Percentiles rank a stretch among this genome's conserved stretches.
These are phyloP conservation scores for Saccharomycopsis oosterbeekiorum DNA, from an alignment of 805 yeast genomes.

Conservation along the genomic window DNA sequence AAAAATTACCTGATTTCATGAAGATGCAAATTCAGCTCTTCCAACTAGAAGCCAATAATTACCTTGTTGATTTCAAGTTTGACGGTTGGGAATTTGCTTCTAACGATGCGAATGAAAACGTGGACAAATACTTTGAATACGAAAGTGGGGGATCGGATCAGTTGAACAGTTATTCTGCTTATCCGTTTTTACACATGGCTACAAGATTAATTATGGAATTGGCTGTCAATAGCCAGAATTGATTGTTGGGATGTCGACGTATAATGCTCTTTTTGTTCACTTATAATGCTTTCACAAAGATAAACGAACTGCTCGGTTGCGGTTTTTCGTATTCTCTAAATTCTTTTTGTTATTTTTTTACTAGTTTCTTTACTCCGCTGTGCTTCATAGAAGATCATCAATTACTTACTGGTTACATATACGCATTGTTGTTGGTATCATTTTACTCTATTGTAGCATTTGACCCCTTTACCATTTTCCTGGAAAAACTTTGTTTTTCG, in stretches of 20 bases:
- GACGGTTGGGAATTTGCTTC: conserved; percentile 81
- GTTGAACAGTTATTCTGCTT: conserved; percentile 86
- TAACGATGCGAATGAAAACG: conserved; percentile 18
- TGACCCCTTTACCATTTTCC: too few relatives aligned
- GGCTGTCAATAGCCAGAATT: conserved; percentile 77
- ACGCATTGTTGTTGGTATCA: too few relatives aligned
- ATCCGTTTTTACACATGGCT: conserved; percentile 88
- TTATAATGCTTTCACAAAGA: too few relatives aligned
- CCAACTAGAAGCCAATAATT: conserved; percentile 92
- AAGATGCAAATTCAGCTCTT: conserved; percentile 95
- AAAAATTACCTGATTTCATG: conserved; percentile 57
- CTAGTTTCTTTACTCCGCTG: too few relatives aligned
- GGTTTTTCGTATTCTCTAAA: too few relatives aligned
- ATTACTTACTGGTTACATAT: too few relatives aligned
- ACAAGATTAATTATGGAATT: conserved; percentile 91
- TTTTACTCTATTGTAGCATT: too few relatives aligned
- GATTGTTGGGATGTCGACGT: not conserved
- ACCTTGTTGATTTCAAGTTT: conserved; percentile 91
- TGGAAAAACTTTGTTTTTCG: too few relatives aligned
- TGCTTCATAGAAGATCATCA: too few relatives aligned
- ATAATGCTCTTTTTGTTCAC: not conserved
- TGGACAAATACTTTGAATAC: not conserved
- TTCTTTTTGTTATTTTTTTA: too few relatives aligned
- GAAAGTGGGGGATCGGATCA: conserved; percentile 41
- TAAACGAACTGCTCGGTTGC: too few relatives aligned